Percentiles rank a stretch among this genome's conserved stretches.
These are phyloP conservation scores for Stagonosporopsis tanaceti DNA, from an alignment of 2,329 filamentous ascomycete species.

Conservation along the genomic window DNA sequence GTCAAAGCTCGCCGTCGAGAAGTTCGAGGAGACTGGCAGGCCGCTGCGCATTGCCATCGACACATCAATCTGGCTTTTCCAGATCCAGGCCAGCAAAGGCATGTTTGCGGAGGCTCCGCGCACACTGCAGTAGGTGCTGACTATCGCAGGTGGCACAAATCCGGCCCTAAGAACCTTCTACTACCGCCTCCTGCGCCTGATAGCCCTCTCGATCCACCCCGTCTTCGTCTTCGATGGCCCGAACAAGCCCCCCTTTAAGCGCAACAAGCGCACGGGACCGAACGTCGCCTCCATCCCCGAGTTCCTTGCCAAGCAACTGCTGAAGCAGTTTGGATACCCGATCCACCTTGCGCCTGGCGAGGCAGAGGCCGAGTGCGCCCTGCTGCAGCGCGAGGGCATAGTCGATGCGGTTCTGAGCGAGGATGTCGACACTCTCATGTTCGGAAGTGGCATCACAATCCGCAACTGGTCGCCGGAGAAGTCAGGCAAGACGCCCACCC, in stretches of 20 bases:
- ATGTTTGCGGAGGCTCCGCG: conserved; percentile 12
- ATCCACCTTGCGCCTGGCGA: conserved; percentile 90
- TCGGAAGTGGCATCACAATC: conserved; percentile 81
- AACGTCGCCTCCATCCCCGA: conserved; percentile 72
- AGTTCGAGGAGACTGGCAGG: conserved; percentile 72
- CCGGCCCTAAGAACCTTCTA: conserved; percentile 91
- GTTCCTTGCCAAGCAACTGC: conserved; percentile 81
- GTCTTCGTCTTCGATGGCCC: conserved; percentile 92
- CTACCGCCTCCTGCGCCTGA: conserved; percentile 82
- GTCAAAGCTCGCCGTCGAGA: conserved; percentile 80
- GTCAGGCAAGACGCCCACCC: conserved; percentile 76
- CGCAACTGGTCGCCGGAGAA: conserved; percentile 84
- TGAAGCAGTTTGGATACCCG: conserved; percentile 84
- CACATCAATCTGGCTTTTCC: conserved; percentile 97
- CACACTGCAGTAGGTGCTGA: conserved; percentile 20
- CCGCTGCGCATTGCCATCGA: conserved; percentile 91
- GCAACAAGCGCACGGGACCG: conserved; percentile 76
- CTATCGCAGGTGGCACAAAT: conserved; percentile 74
- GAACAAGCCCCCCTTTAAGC: conserved; percentile 85
- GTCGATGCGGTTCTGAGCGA: conserved; percentile 90
- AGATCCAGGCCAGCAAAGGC: conserved; percentile 83
- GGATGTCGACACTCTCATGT: conserved; percentile 98
- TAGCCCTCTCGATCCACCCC: conserved; percentile 80
- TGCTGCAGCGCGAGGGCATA: conserved; percentile 76
- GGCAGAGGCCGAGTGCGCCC: conserved; percentile 93